Base-by-base conservation (phyloP, 2,329 filamentous ascomycete species). In the Xylaria sp. region DNA sequence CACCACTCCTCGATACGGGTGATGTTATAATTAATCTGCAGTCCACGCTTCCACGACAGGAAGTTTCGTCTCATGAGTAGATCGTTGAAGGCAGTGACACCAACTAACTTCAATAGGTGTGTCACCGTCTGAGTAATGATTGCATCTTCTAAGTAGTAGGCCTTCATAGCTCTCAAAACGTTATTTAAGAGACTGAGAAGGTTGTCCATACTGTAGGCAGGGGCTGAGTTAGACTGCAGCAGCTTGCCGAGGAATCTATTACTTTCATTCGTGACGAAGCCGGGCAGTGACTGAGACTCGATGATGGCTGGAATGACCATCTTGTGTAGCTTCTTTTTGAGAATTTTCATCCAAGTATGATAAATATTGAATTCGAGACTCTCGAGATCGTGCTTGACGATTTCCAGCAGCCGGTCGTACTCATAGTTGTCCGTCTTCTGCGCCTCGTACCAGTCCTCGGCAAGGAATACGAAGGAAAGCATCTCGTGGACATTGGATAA, bases 21-120 rank as follows among this genome's bases (percentile, higher is more conserved):
- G 77, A 99, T 99, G 81, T 99, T 99, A 84, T 99, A 99, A 81
- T 99, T 99, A 81, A 99, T 99, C 78, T 99, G 95, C 56, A 99
- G 86, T 71, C 95, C 95, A 77, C 95, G 92, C 84, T 99, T 99
- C 95, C 95, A 99, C 0, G 93, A 97, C 60, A 99, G 86, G 86
- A 99, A 99, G 79, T 98, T 98, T 71, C 95, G 87, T 72, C 95
- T 88, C 93, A 99, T 97, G 69, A 99, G 85, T 65, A 99, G 82
- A 75, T 99, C 95, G 76, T 99, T 99, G 82, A 99, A 99, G 3
- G 95, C 95, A 1, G 95, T 99, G 37, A 99, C 95, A 67, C 95
- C 95, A 58, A 99, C 95, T 47, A 99, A 84, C 62, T 90, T 88
- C 63, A 99, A 85, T 58, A 99, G 86, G 80, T 99, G 95, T 0